Evolutionary conservation across 2,329 filamentous ascomycete species (phyloP), one percentile per base, ranked within the genome.

Genomic region (Aotearoamyces nothofagi): DNA sequence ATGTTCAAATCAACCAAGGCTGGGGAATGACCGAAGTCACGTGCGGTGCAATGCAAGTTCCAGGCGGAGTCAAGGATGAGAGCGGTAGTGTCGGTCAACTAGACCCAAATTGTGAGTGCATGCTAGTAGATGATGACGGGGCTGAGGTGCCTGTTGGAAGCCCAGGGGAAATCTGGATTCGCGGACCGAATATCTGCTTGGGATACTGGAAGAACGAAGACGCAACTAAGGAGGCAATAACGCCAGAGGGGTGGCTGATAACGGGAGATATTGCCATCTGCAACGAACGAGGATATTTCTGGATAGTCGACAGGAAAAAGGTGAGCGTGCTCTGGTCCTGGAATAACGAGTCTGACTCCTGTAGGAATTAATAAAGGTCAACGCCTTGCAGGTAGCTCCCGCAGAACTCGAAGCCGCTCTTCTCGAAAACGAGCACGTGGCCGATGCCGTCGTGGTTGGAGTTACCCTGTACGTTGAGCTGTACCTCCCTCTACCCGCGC

Each of bases 11-110:
- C 15, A 51, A 49, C 44, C 67, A 69, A 39, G 68, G 63, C 1
- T 72, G 66, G 60, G 69, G 69, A 4, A 72, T 74, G 69, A 73
- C 69, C 0, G 69, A 74, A 46, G 51, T 54, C 10, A 54, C 52
- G 3, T 56, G 51, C 29, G 53, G 49, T 5, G 59, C 53, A 1
- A 48, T 60, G 10, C 56, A 55, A 24, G 50, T 63, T 5, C 55
- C 58, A 2, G 49, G 47, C 3, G 51, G 53, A 3, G 33, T 52
- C n/a, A 36, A 37, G 30, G 53, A 55, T 30, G 45, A 53, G 20
- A 57, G 53, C 9, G 60, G 61, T 3, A 56, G 54, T 24, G 66
- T 72, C 0, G 69, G 69, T 5, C 50, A 62, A 36, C 46, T 73
- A 16, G 44, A 59, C 27, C 57, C 68, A 3, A 72, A 72, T 39